Evolutionary conservation across 1,284 basidiomycete genomes (phyloP), one percentile per base, ranked within the genome.

Genomic region (Apiotrichum mycotoxinovorans): DNA sequence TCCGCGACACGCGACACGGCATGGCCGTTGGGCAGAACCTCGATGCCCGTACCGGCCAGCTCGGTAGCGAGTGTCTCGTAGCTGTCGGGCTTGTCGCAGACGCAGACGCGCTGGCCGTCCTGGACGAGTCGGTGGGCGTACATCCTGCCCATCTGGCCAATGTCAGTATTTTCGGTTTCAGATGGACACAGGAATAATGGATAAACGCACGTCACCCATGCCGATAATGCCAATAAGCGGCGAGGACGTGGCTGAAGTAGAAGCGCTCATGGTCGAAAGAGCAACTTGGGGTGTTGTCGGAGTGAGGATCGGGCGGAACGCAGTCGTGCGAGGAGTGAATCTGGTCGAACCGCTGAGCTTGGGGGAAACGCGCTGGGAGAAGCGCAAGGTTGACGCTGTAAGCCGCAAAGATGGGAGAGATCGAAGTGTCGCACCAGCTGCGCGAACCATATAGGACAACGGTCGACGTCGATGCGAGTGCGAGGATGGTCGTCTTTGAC

Each of bases 111-210:
- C 58, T 23, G 23, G 0, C 49, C 27, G 11, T 23, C 50, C 23
- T 42, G 43, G 5, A 25, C 25, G 14, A 57, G 80, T 41, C 81
- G 77, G 38, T 83, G 83, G 0, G 93, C 92, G 74, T 98, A 98
- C 87, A 98, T 89, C 66, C 82, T 82, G 4, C 95, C 95, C 95
- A 98, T 98, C 60, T 92, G 74, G 15, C 30, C n/a, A n/a, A n/a
- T 3, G 48, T 54, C 11, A 55, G 51, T 12, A n/a, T n/a, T n/a
- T n/a, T 46, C 25, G 26, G 12, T 8, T 10, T 9, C 23, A n/a
- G 18, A 2, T 14, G 18, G 34, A 12, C 12, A 37, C 33, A 14
- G 18, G 7, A n/a, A 1, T 2, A 3, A 14, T 12, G 15, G 8
- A n/a, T 18, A 14, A 4, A 67, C 74, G 65, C 58, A 74, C 76